Percentiles rank a stretch among this genome's conserved stretches.
phyloP scores from a whole-genome alignment of 2,329 filamentous ascomycete genomes.

The Ceratocystis colombiana region DNA sequence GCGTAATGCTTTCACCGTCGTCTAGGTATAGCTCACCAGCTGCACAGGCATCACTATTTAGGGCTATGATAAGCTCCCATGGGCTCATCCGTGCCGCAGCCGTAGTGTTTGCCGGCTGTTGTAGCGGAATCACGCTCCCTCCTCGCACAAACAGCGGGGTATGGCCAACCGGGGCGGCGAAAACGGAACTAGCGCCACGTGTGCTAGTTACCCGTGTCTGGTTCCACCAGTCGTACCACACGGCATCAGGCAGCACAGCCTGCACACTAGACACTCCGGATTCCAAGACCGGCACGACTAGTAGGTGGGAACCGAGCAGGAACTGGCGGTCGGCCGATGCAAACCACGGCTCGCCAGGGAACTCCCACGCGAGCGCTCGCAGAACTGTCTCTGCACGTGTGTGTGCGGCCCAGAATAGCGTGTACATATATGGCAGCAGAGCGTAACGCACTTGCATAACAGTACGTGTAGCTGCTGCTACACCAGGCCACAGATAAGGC shows the following conservation, averaged over 20 bases:
- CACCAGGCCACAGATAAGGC: constrained; percentile 58
- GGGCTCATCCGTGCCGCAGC: constrained; percentile 51
- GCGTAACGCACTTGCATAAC: constrained; percentile 65
- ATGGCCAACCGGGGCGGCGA: constrained; percentile 30
- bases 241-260: constrained; percentile 40
- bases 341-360: constrained; percentile 43
- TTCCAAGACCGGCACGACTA: constrained; percentile 42
- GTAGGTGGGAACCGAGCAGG: constrained; percentile 41
- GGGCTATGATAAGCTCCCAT: constrained; percentile 62
- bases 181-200: constrained; percentile 24
- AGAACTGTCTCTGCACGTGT: constrained; percentile 54
- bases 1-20: constrained; percentile 60
- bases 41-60: constrained; percentile 52
- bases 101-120: constrained; percentile 53
- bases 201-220: constrained; percentile 34
- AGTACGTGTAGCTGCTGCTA: constrained; percentile 53
- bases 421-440: constrained; percentile 76
- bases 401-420: constrained; percentile 52
- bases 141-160: constrained; percentile 61
- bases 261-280: constrained; percentile 38
- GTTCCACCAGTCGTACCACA: constrained; percentile 47
- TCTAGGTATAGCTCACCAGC: constrained; percentile 63
- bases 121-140: constrained; percentile 54
- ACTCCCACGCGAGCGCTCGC: constrained; percentile 62
- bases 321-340: constrained; percentile 42